phyloP scores from a whole-genome alignment of 148 eudicot genomes.

The Arbutus unedo region DNA sequence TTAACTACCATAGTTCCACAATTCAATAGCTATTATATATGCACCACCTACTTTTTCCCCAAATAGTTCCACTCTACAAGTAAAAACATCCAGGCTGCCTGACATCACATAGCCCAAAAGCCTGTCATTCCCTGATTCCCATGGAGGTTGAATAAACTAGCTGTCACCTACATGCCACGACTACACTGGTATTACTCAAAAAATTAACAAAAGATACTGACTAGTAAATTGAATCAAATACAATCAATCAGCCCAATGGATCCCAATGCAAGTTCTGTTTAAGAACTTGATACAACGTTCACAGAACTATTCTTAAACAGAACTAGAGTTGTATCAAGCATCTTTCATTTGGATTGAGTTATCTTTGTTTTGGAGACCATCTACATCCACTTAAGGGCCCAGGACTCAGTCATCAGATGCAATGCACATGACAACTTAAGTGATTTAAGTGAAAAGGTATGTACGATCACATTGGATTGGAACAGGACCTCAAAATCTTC shows the following conservation, averaged over 20 bases:
- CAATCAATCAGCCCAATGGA: background rate
- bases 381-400: background rate
- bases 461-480: background rate
- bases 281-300: background rate
- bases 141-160: background rate
- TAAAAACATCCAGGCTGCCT: background rate
- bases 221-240: background rate
- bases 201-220: background rate
- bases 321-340: background rate
- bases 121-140: background rate
- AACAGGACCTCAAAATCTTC: background rate
- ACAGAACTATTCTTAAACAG: background rate
- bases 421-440: background rate
- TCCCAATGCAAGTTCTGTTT: background rate
- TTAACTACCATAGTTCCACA: background rate
- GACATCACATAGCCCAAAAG: background rate
- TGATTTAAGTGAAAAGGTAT: background rate
- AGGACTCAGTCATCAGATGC: background rate
- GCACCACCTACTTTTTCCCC: background rate
- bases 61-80: background rate
- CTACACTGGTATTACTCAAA: background rate
- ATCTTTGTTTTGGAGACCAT: background rate
- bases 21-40: background rate
- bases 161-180: background rate
- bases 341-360: background rate